A percentile compares a stretch with the other conserved stretches of the same genome.
phyloP scores from a whole-genome alignment of 2,329 filamentous ascomycete species.

The Ceratocystis smalleyi region DNA sequence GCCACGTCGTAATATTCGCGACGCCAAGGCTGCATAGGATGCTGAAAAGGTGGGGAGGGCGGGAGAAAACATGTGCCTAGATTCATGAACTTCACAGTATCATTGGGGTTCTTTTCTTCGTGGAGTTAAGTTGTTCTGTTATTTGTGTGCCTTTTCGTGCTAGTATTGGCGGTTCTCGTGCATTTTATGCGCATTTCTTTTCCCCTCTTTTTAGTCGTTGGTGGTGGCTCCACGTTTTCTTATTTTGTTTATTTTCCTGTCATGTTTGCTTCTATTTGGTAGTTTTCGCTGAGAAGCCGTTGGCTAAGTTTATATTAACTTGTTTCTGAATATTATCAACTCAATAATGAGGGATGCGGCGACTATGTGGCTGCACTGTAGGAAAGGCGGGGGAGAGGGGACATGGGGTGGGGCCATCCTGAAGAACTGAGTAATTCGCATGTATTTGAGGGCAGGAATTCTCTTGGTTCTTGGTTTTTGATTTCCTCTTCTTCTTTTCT shows the following conservation, averaged over 20 bases:
- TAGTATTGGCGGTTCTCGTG: neutral
- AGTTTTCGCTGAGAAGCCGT: neutral
- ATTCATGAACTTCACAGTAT: slow-evolving; percentile 1
- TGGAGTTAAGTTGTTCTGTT: neutral
- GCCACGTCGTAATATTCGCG: neutral
- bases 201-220: neutral
- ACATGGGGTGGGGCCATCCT: too few relatives aligned
- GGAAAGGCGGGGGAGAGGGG: too few relatives aligned
- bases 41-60: neutral
- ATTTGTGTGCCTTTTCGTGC: neutral
- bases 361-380: too few relatives aligned
- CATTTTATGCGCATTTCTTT: neutral
- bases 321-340: neutral
- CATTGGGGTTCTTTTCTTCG: neutral
- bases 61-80: neutral
- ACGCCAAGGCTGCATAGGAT: neutral
- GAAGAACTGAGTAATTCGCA: too few relatives aligned
- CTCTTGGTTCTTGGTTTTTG: too few relatives aligned
- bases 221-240: neutral
- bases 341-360: too few relatives aligned
- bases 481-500: too few relatives aligned
- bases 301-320: neutral
- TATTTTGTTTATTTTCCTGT: neutral
- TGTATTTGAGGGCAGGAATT: too few relatives aligned
- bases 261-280: neutral